A percentile compares a stretch with the other conserved stretches of the same genome.
These are phyloP conservation scores for Medakamo hakoo DNA, from an alignment of 139 green algal species.

Conservation along the genomic window DNA sequence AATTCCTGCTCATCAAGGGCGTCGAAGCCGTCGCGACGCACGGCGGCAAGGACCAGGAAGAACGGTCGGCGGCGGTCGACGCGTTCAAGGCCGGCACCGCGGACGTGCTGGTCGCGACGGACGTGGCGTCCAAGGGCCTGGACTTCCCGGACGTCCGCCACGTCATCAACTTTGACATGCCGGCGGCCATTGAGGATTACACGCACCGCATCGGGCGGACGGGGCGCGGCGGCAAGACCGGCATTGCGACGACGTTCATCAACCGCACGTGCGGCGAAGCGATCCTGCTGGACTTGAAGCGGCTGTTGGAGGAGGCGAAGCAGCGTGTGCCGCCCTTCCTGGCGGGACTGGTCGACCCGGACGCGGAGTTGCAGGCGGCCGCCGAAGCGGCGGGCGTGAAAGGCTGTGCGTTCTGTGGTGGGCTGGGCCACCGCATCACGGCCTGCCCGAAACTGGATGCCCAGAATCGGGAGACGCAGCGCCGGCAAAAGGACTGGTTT, in stretches of 20 bases:
- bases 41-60: constrained; percentile 91
- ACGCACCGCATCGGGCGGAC: constrained; percentile 82
- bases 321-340: constrained; percentile 88
- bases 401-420: constrained; percentile 91
- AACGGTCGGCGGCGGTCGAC: constrained; percentile 67
- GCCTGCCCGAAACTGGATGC: constrained; percentile 85
- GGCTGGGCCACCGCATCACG: constrained; percentile 87
- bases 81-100: constrained; percentile 74
- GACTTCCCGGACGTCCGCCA: constrained; percentile 89
- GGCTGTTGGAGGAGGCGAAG: constrained; percentile 90
- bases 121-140: constrained; percentile 87
- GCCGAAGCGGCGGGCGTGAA: constrained; percentile 51
- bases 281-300: constrained; percentile 95
- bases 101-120: constrained; percentile 95
- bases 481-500: constrained; percentile 61
- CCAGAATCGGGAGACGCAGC: constrained; percentile 39
- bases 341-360: constrained; percentile 12
- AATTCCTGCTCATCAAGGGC: constrained; percentile 80
- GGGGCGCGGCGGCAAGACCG: constrained; percentile 89
- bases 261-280: constrained; percentile 83
- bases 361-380: constrained; percentile 30
- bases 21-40: constrained; percentile 94
- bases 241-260: constrained; percentile 96
- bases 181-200: constrained; percentile 97
- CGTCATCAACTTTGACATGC: constrained; percentile 99